Percentiles rank a stretch among this genome's conserved stretches.
Evolutionary conservation across 139 green algal genomes (phyloP).

Genomic region (Coelastrella sp.): DNA sequence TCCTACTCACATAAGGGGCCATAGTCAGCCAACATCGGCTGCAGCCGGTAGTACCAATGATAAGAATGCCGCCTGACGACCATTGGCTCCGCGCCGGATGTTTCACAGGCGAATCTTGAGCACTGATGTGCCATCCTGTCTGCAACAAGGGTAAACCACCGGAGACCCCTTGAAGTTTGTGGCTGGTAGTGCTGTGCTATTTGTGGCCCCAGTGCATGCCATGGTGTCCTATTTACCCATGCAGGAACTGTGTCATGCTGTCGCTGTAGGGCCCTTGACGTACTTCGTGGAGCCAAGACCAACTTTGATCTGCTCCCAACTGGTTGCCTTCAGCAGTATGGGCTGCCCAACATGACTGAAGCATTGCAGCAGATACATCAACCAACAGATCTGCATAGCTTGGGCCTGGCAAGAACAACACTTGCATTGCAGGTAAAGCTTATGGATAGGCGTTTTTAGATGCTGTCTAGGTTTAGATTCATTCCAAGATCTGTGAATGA

Average conservation of each 20-base stretch:
- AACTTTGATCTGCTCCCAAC: slow-evolving; percentile 52
- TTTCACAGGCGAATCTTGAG: no score
- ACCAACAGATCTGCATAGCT: slow-evolving; percentile 48
- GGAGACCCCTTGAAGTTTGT: no score
- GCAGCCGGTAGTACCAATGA: no score
- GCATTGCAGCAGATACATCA: slow-evolving; percentile 72
- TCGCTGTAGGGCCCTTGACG: slow-evolving; percentile 14
- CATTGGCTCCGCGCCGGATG: no score
- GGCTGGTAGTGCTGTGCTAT: no score
- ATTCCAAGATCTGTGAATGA: background rate
- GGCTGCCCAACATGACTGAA: slow-evolving; percentile 31
- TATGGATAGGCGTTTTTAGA: background rate
- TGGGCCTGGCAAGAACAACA: slow-evolving; percentile 57
- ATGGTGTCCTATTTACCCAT: no score
- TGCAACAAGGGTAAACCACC: no score
- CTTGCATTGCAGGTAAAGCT: slow-evolving; percentile 77
- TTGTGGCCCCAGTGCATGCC: no score
- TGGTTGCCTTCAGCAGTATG: slow-evolving; percentile 36
- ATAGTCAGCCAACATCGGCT: no score
- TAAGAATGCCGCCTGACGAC: no score
- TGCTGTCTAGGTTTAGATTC: background rate
- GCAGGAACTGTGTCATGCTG: background rate
- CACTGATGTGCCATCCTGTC: no score
- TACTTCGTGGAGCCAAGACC: background rate
- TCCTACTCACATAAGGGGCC: no score